A percentile compares a stretch with the other conserved stretches of the same genome.
Conservation (phyloP, 768 basidiomycete species). For the Cystofilobasidium bisporidii region DNA sequence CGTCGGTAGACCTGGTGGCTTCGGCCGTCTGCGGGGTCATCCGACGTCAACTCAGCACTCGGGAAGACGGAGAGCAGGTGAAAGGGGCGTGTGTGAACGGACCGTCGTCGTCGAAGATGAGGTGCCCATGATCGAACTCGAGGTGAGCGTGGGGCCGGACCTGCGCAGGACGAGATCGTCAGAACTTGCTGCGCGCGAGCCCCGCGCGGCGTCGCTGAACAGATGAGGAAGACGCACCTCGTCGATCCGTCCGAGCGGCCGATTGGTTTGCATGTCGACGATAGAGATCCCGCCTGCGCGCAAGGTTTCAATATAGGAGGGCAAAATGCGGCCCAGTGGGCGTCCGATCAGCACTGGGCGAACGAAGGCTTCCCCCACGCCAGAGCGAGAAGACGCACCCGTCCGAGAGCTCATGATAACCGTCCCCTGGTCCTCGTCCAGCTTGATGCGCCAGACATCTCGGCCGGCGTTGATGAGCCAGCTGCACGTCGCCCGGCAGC, state of each 20-base stretch:
- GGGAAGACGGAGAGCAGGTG: too few species aligned
- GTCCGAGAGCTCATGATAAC: not conserved
- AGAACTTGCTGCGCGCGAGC: too few species aligned
- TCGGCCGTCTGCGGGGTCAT: not conserved
- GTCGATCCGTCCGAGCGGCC: not conserved
- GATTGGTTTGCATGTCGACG: not conserved
- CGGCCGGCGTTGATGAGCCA: not conserved
- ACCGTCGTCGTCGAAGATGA: not conserved
- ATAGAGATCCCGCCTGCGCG: not conserved
- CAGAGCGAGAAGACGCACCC: too few species aligned
- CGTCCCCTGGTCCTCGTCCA: not conserved
- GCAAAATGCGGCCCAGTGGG: too few species aligned
- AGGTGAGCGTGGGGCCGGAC: not conserved
- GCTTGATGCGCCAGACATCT: not conserved
- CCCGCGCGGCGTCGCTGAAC: too few species aligned
- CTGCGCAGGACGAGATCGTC: not conserved
- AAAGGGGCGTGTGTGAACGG: too few species aligned
- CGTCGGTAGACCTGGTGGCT: not conserved
- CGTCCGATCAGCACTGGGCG: too few species aligned
- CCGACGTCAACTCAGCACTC: too few species aligned
- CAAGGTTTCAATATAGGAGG: too few species aligned
- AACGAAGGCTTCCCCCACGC: too few species aligned
- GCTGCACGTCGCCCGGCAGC: not conserved
- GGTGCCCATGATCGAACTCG: not conserved
- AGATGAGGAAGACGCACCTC: not conserved